Percentiles rank a stretch among this genome's conserved stretches.
These are phyloP conservation scores for Aurinia saxatilis DNA, from an alignment of 345 rosid species.

Conservation along the genomic window DNA sequence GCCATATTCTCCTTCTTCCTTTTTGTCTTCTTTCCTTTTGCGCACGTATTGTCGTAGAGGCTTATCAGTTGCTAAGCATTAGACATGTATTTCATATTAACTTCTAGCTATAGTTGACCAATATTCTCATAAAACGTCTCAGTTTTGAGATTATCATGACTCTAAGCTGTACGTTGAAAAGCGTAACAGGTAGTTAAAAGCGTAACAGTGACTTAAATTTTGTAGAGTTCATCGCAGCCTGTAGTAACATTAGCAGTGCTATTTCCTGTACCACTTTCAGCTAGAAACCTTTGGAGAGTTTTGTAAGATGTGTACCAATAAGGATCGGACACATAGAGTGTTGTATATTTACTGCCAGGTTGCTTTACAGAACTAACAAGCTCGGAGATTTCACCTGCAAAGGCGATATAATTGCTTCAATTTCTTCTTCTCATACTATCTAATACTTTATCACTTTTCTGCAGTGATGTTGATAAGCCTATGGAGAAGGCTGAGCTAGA, in stretches of 20 bases:
- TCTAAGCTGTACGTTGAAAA: background rate
- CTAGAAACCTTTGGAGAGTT: constrained; percentile 75
- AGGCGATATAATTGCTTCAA: background rate
- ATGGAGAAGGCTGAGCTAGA: no score
- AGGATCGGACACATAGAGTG: constrained; percentile 80
- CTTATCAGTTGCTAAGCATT: no score
- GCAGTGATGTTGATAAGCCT: no score
- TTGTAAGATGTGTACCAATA: constrained; percentile 51
- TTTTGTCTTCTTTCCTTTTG: no score
- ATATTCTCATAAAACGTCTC: background rate
- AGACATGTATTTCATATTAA: no score
- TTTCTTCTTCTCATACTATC: background rate
- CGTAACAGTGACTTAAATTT: constrained; percentile 57
- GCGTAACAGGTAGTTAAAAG: background rate
- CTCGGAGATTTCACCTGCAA: constrained; percentile 61
- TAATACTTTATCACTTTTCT: no score
- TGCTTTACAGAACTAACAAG: constrained; percentile 61
- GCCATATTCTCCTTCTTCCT: no score
- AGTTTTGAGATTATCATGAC: background rate
- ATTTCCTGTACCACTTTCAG: constrained; percentile 50
- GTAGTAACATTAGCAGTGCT: constrained; percentile 30
- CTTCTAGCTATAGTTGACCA: background rate
- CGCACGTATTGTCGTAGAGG: no score
- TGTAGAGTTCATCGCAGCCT: constrained; percentile 74
- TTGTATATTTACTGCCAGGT: constrained; percentile 57